Evolutionary conservation across 345 rosid species (phyloP).

Genomic region (Lepidium sativum): DNA sequence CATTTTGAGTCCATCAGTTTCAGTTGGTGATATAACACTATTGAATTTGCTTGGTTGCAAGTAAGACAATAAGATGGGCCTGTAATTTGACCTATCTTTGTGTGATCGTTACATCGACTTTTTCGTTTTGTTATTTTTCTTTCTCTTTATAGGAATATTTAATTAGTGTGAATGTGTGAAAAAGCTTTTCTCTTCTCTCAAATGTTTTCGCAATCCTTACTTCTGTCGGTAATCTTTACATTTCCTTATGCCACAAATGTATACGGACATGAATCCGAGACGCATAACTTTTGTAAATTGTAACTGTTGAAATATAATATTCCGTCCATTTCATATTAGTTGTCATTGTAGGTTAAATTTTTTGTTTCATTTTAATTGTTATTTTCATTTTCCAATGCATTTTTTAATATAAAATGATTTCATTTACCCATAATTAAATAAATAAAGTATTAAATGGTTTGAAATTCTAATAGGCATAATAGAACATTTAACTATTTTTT

Average conservation of each 20-base stretch:
- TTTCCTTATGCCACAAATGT: background rate
- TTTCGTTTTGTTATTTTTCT: background rate
- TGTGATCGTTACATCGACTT: constrained; percentile 4
- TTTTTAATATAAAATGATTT: too few relatives aligned
- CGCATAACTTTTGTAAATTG: constrained; percentile 12
- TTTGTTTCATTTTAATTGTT: too few relatives aligned
- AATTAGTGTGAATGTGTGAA: background rate
- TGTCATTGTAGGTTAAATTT: too few relatives aligned
- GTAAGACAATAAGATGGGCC: background rate
- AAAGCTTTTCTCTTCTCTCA: background rate
- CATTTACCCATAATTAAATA: too few relatives aligned
- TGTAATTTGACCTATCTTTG: constrained; percentile 5
- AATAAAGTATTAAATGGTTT: too few relatives aligned
- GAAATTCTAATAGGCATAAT: too few relatives aligned
- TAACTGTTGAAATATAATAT: background rate
- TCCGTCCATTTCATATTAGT: too few relatives aligned
- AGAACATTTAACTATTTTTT: too few relatives aligned
- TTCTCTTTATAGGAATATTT: background rate
- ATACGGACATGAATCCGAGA: background rate
- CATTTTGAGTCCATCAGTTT: constrained; percentile 81
- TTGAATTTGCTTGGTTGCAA: background rate
- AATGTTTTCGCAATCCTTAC: background rate
- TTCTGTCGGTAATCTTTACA: background rate
- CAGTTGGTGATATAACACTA: constrained; percentile 48
- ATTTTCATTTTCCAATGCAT: too few relatives aligned